Evolutionary conservation across 345 rosid genomes (phyloP).

Genomic region (Syzygium aromaticum): DNA sequence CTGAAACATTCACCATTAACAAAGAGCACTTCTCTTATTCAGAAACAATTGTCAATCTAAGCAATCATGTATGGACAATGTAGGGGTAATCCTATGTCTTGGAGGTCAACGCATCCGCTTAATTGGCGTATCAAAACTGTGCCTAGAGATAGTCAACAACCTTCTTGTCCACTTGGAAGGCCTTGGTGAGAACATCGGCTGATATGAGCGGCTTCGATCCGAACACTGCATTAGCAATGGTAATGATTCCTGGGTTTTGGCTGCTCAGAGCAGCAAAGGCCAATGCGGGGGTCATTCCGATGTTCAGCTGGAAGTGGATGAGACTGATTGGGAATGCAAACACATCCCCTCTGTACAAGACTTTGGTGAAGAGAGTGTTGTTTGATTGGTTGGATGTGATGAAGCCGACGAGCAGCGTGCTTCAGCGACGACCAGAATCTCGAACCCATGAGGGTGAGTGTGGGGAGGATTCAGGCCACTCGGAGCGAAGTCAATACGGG

Average conservation of each 20-base stretch:
- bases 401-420: background rate
- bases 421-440: background rate
- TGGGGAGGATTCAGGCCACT: background rate
- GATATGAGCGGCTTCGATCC: background rate
- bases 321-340: background rate
- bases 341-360: background rate
- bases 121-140: background rate
- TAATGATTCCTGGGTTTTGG: background rate
- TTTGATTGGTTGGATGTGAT: background rate
- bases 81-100: background rate
- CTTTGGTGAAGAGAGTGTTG: background rate
- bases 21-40: background rate
- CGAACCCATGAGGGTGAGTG: background rate
- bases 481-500: background rate
- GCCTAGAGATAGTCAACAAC: background rate
- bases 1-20: too few relatives aligned
- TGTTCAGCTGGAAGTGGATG: background rate
- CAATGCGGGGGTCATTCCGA: background rate
- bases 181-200: background rate
- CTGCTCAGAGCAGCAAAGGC: background rate
- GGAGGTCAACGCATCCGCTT: background rate
- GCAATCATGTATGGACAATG: background rate
- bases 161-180: background rate
- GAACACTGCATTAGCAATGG: background rate
- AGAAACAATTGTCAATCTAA: background rate